Percentiles rank a stretch among this genome's conserved stretches.
These are phyloP conservation scores for Globisporangium ultimum DNA, from an alignment of 352 stramenopile species.

Conservation along the genomic window DNA sequence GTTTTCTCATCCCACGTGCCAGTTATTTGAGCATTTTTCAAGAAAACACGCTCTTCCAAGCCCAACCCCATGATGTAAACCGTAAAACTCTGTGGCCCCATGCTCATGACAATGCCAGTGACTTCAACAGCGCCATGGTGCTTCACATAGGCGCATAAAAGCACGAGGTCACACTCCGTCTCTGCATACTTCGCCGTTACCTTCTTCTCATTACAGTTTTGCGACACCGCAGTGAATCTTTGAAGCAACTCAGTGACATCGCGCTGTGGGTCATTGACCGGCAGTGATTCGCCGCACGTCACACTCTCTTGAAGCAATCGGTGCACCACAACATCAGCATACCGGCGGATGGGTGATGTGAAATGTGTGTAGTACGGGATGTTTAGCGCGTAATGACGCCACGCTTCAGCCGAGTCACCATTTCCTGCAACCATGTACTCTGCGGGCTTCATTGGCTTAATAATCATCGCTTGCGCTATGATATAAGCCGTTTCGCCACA, in stretches of 20 bases:
- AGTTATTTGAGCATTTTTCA: slow-evolving; percentile 37
- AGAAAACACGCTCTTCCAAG: slow-evolving; percentile 62
- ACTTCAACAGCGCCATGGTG: slow-evolving; percentile 55
- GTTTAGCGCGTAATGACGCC: slow-evolving; percentile 96
- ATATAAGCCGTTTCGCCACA: slow-evolving; percentile 80
- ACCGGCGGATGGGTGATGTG: slow-evolving; percentile 96
- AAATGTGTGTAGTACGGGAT: slow-evolving; percentile 99
- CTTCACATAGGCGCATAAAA: slow-evolving; percentile 76
- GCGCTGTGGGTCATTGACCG: slow-evolving; percentile 2
- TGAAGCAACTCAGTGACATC: slow-evolving; percentile 28
- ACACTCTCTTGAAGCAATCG: slow-evolving; percentile 61
- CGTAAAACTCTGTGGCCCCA: slow-evolving; percentile 74
- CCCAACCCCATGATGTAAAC: slow-evolving; percentile 73
- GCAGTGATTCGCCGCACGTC: slow-evolving; percentile 6
- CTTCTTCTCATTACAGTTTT: slow-evolving; percentile 88
- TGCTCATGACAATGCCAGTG: slow-evolving; percentile 68
- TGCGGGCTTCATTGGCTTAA: slow-evolving; percentile 93
- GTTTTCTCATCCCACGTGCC: slow-evolving; percentile 52
- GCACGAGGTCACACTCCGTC: slow-evolving; percentile 74
- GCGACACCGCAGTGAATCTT: slow-evolving; percentile 42
- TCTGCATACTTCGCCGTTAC: slow-evolving; percentile 77
- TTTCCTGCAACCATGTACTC: slow-evolving; percentile 91
- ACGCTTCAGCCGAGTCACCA: slow-evolving; percentile 58
- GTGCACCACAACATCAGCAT: slow-evolving; percentile 85
- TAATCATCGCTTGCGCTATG: slow-evolving; percentile 92